Base-by-base conservation (phyloP, 352 stramenopile genomes). In the Thalassiosira mediterranea region DNA sequence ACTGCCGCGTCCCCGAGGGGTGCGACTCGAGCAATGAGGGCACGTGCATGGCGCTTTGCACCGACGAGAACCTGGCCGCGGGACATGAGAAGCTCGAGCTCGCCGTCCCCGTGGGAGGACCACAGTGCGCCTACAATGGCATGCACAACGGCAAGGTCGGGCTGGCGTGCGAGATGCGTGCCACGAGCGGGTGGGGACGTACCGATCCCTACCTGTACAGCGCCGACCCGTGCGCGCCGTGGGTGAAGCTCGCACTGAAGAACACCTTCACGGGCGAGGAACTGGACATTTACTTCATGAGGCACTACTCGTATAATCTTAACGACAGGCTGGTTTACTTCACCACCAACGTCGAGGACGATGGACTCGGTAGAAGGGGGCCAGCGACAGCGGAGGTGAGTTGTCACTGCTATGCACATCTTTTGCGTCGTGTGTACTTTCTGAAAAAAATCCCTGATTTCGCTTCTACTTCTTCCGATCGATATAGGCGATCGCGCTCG, bases 401-500 rank as follows among this genome's bases (percentile, higher is more conserved):
- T n/a, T n/a, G n/a, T n/a, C n/a, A n/a, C n/a, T n/a, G n/a, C n/a
- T n/a, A n/a, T n/a, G n/a, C n/a, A n/a, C n/a, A n/a, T n/a, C n/a
- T n/a, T n/a, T n/a, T n/a, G 4, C 15, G 3, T 31, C 19, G 3
- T 15, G 19, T 49, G 19, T 21, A 15, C 19, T 34, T 25, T 0
- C 7, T n/a, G n/a, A n/a, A n/a, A n/a, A n/a, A n/a, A n/a, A n/a
- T n/a, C n/a, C 51, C 23, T 42, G 48, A 29, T 8, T 15, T 19
- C 13, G 17, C 17, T 29, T 25, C 53, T 42, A n/a, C 25, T 42
- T n/a, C 23, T 31, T n/a, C 23, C 51, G 4, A 10, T 34, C 26
- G 37, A 56, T 29, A 7, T 19, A 58, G 17, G 53, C 65, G 13
- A 57, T 69, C 0, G 58, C 44, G 52, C 25, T 59, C 2, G 67